Base-by-base conservation (phyloP, 2,329 filamentous ascomycete species). In the Dothidotthia symphoricarpi region DNA sequence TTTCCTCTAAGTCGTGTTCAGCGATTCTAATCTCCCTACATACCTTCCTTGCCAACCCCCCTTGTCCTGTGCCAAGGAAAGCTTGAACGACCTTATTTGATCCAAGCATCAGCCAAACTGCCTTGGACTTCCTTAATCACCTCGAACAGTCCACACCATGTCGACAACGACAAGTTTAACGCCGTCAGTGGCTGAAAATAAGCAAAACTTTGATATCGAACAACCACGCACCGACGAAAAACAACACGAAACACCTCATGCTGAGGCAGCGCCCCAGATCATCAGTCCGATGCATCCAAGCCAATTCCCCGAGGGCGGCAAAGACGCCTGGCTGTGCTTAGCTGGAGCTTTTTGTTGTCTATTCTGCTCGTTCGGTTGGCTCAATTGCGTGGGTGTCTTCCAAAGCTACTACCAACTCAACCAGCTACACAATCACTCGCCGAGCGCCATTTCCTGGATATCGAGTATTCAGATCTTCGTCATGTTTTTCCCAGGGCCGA, bases 401-500 rank as follows among this genome's bases (percentile, higher is more conserved):
- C 68, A 75, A 34, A 62, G 62, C 16, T 75, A 75, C 54, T 75
- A 75, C 45, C 54, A 68, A 22, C 55, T 47, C 1, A 58, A 74
- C 33, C 68, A 71, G 30, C 62, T 76, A 1, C 48, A 33, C 4
- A 40, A 63, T 2, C 63, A 71, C 30, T 63, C 66, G 1, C 43
- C 69, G 0, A 67, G 63, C 6, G 67, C 61, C 6, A 64, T 75
- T 14, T 55, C 71, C 5, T 75, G 72, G 72, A 75, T 74, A 11
- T 56, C 69, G 2, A 71, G 70, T 0, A 49, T 55, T 9, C 59
- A 73, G 35, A 61, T 68, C 7, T 74, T 72, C 44, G 60, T 74
- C 49, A 72, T 83, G 69, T 75, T 77, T 28, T 26, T 56, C 4
- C 51, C 75, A 46, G 81, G 82, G 0, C 80, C 81, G 0, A 51